Conservation (phyloP, 1,284 basidiomycete species). For the Uromyces viciae-fabae region DNA sequence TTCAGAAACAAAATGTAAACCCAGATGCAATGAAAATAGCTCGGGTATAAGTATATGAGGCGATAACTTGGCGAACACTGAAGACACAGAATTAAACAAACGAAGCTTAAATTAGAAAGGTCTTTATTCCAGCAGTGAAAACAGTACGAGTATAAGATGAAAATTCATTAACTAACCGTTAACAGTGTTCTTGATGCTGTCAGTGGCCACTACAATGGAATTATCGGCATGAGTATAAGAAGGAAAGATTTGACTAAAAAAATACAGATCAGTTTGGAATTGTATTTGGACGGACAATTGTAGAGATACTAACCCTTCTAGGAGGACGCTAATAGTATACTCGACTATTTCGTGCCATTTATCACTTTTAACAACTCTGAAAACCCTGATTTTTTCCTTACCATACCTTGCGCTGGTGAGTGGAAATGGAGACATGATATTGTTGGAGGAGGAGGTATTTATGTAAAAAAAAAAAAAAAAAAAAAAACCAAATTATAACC, state of each 20-base stretch:
- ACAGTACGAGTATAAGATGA: slow-evolving; percentile 46
- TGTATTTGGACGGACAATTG: neutral
- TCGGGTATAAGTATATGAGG: slow-evolving; percentile 77
- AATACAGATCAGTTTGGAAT: neutral
- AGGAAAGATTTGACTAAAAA: slow-evolving; percentile 46
- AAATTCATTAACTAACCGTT: slow-evolving; percentile 57
- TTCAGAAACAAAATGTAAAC: slow-evolving; percentile 74
- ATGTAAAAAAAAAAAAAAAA: too few species aligned
- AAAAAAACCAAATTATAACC: too few species aligned
- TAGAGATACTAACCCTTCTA: slow-evolving; percentile 70
- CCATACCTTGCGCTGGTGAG: slow-evolving; percentile 68
- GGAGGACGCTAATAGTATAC: slow-evolving; percentile 70
- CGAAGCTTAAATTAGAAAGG: neutral
- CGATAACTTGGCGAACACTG: slow-evolving; percentile 80
- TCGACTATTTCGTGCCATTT: slow-evolving; percentile 62
- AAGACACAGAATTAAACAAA: neutral
- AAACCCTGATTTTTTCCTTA: slow-evolving; percentile 78
- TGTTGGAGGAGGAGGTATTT: too few species aligned
- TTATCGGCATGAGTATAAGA: slow-evolving; percentile 50
- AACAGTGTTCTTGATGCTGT: slow-evolving; percentile 81
- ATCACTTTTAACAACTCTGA: slow-evolving; percentile 69
- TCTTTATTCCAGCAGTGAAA: too few species aligned
- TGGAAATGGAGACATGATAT: slow-evolving; percentile 7
- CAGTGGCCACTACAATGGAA: slow-evolving; percentile 52
- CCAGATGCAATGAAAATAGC: slow-evolving; percentile 80